Evolutionary conservation across 108 stramenopile species (phyloP).

Genomic region (Cyclostephanos tholiformis): DNA sequence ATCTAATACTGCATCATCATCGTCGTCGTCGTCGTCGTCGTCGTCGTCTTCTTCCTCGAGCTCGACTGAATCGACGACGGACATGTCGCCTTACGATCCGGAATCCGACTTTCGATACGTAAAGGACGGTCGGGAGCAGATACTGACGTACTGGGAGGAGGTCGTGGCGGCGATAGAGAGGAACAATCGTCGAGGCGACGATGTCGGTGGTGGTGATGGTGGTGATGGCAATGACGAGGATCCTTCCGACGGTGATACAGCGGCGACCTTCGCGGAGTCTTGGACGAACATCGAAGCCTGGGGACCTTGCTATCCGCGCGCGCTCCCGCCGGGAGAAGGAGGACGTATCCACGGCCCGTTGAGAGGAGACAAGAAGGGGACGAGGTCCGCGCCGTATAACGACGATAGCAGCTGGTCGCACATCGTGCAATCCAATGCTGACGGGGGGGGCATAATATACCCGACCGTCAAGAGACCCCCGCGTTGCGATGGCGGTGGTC

Average conservation of each 20-base stretch:
- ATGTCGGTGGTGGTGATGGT: too few relatives aligned
- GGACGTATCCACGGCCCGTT: too few relatives aligned
- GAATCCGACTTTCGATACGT: slow-evolving; percentile 3
- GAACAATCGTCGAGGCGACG: slow-evolving; percentile 1
- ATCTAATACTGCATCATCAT: not conserved
- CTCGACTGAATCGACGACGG: not conserved
- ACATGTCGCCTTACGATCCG: slow-evolving; percentile 1
- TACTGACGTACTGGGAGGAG: slow-evolving; percentile 1
- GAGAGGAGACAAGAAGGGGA: too few relatives aligned
- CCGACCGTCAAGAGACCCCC: slow-evolving; percentile 8
- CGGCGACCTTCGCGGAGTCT: not conserved
- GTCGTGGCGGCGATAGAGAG: slow-evolving; percentile 1
- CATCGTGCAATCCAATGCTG: slow-evolving; percentile 15
- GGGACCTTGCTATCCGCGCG: slow-evolving; percentile 47
- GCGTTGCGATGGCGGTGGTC: slow-evolving; percentile 2
- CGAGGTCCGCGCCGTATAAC: not conserved
- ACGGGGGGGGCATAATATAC: slow-evolving; percentile 5
- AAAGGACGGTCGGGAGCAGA: not conserved
- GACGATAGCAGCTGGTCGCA: slow-evolving; percentile 4
- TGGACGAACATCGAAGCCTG: slow-evolving; percentile 23
- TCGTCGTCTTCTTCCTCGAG: too few relatives aligned
- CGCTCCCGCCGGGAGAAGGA: not conserved
- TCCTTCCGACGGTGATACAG: too few relatives aligned
- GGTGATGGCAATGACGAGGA: not conserved
- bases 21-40: not conserved